Evolutionary conservation across 2,329 filamentous ascomycete species (phyloP).

Genomic region (Hymenoscyphus scutula): DNA sequence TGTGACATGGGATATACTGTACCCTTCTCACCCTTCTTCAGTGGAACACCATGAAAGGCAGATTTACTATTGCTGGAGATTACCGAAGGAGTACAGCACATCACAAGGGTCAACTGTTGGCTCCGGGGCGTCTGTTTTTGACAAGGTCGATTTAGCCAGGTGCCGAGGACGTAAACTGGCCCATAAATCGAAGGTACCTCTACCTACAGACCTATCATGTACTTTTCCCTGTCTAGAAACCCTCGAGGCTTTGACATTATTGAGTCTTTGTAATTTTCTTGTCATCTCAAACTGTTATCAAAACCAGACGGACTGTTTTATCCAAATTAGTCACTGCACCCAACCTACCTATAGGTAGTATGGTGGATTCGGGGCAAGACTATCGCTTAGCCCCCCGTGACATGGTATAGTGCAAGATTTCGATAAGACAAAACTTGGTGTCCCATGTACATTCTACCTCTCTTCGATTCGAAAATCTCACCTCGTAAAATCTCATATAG

Average conservation of each 20-base stretch:
- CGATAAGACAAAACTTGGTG: constrained; percentile 3
- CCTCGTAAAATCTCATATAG: constrained; percentile 9
- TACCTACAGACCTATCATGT: constrained; percentile 9
- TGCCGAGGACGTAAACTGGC: constrained; percentile 14
- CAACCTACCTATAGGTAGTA: neutral
- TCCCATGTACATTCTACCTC: neutral
- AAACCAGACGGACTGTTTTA: constrained; percentile 3
- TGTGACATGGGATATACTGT: constrained; percentile 7
- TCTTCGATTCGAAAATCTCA: neutral
- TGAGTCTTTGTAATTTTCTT: constrained; percentile 11
- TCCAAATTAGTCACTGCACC: constrained; percentile 10
- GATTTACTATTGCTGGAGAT: constrained; percentile 6
- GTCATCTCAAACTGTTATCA: constrained; percentile 8
- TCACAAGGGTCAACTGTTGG: constrained; percentile 12
- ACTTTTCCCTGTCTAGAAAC: neutral
- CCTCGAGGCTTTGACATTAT: neutral
- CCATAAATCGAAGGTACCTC: neutral
- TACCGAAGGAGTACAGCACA: constrained; percentile 10
- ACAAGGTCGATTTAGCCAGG: constrained; percentile 15
- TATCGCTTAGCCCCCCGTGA: constrained; percentile 11
- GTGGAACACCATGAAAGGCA: constrained; percentile 2
- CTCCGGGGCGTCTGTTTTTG: constrained; percentile 2
- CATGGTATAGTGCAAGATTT: constrained; percentile 8
- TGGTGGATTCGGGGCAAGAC: constrained; percentile 3
- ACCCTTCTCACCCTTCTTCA: constrained; percentile 1